These are phyloP conservation scores for Agaricales sp. DNA, from an alignment of 1,284 basidiomycete genomes.

Conservation along the genomic window DNA sequence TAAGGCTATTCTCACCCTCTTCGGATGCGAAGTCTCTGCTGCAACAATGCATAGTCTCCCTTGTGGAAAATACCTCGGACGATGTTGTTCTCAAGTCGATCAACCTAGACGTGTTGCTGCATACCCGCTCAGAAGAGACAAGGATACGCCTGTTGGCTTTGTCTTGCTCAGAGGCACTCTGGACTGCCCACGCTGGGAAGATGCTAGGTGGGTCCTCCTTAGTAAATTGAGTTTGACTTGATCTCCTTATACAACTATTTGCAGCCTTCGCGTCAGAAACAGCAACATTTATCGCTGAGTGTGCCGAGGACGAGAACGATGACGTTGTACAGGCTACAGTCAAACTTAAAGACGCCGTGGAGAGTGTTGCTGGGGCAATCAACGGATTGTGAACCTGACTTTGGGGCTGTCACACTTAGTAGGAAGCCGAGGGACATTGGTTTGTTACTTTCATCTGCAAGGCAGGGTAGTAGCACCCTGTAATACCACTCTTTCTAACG, in stretches of 20 bases:
- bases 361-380: slow-evolving; percentile 60
- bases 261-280: slow-evolving; percentile 68
- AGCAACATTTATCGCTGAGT: slow-evolving; percentile 74
- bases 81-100: slow-evolving; percentile 66
- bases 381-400: slow-evolving; percentile 31
- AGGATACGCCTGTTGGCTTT: slow-evolving; percentile 63
- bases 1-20: slow-evolving; percentile 24
- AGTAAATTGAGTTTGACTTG: neutral
- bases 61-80: slow-evolving; percentile 36
- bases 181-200: slow-evolving; percentile 70
- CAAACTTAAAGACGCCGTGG: slow-evolving; percentile 55
- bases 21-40: slow-evolving; percentile 32
- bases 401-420: too few species aligned
- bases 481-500: too few species aligned
- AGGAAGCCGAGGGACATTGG: too few species aligned
- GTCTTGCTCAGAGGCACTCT: slow-evolving; percentile 59
- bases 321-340: slow-evolving; percentile 59
- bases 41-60: slow-evolving; percentile 44
- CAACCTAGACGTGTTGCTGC: slow-evolving; percentile 81
- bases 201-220: slow-evolving; percentile 40
- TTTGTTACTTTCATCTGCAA: too few species aligned
- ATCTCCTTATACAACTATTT: slow-evolving; percentile 4
- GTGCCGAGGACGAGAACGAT: slow-evolving; percentile 76
- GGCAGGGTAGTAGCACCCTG: too few species aligned
- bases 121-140: slow-evolving; percentile 74